Evolutionary conservation across 768 basidiomycete species (phyloP).

Genomic region (Suillus cothurnatus): DNA sequence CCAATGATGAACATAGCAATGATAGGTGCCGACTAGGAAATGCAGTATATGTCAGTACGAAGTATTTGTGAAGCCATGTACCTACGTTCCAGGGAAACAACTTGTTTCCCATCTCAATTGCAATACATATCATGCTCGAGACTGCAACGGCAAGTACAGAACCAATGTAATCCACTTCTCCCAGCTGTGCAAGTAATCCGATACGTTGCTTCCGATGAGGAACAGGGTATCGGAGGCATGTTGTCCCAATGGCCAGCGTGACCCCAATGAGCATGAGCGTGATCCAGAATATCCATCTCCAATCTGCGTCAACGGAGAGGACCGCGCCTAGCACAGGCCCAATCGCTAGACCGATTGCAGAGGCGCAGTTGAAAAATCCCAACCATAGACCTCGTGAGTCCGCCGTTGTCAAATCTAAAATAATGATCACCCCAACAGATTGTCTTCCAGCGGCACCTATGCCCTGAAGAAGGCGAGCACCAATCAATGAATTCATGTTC

Average conservation of each 20-base stretch:
- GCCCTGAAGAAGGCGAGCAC: slow-evolving; percentile 37
- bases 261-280: slow-evolving; percentile 36
- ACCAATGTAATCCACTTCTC: slow-evolving; percentile 37
- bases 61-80: neutral
- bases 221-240: slow-evolving; percentile 34
- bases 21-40: slow-evolving; percentile 30
- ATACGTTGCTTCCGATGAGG: slow-evolving; percentile 33
- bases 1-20: slow-evolving; percentile 31
- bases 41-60: slow-evolving; percentile 1
- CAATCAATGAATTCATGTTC: slow-evolving; percentile 38
- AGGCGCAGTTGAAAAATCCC: slow-evolving; percentile 37
- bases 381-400: slow-evolving; percentile 39
- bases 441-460: slow-evolving; percentile 40
- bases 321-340: slow-evolving; percentile 51
- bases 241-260: slow-evolving; percentile 28
- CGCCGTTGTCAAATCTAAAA: slow-evolving; percentile 38
- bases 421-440: slow-evolving; percentile 37
- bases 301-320: slow-evolving; percentile 43
- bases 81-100: slow-evolving; percentile 37
- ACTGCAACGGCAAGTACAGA: slow-evolving; percentile 32
- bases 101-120: slow-evolving; percentile 42
- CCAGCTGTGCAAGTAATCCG: slow-evolving; percentile 35
- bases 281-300: slow-evolving; percentile 53
- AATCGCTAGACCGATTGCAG: slow-evolving; percentile 46
- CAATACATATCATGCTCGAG: slow-evolving; percentile 37